Percentiles rank a stretch among this genome's conserved stretches.
Conservation (phyloP, 2,329 filamentous ascomycete genomes). For the Xylariales sp. region DNA sequence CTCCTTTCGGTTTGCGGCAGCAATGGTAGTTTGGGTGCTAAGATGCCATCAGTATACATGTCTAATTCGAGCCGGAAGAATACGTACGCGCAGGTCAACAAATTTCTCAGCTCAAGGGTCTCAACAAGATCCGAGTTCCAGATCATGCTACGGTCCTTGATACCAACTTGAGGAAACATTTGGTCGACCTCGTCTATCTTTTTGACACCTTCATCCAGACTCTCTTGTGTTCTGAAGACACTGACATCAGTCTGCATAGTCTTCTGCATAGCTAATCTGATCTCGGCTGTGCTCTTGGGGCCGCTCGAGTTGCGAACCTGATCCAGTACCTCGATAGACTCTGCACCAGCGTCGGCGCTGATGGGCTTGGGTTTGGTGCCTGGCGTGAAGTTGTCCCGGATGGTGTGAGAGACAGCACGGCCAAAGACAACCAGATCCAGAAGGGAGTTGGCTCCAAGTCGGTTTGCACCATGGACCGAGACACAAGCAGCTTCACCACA, state of each 20-base stretch:
- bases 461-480: constrained; percentile 96
- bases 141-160: constrained; percentile 99
- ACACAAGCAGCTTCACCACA: constrained; percentile 97
- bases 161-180: constrained; percentile 77
- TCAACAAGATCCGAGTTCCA: constrained; percentile 98
- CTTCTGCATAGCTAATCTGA: constrained; percentile 93
- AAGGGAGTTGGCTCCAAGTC: constrained; percentile 95
- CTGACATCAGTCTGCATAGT: constrained; percentile 96
- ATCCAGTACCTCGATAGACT: constrained; percentile 83
- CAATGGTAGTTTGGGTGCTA: constrained; percentile 82
- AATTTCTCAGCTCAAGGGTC: constrained; percentile 90
- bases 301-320: constrained; percentile 78
- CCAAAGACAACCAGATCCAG: constrained; percentile 97
- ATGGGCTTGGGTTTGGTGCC: constrained; percentile 75
- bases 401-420: constrained; percentile 93
- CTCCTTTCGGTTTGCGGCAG: constrained; percentile 92
- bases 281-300: constrained; percentile 80
- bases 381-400: constrained; percentile 88
- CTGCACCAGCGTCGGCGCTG: constrained; percentile 79
- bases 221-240: constrained; percentile 94
- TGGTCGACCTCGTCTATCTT: constrained; percentile 83
- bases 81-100: constrained; percentile 92
- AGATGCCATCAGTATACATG: neutral
- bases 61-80: neutral
- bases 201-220: constrained; percentile 85